phyloP scores from a whole-genome alignment of 257 asterid species.

The Solanum clarkiae region DNA sequence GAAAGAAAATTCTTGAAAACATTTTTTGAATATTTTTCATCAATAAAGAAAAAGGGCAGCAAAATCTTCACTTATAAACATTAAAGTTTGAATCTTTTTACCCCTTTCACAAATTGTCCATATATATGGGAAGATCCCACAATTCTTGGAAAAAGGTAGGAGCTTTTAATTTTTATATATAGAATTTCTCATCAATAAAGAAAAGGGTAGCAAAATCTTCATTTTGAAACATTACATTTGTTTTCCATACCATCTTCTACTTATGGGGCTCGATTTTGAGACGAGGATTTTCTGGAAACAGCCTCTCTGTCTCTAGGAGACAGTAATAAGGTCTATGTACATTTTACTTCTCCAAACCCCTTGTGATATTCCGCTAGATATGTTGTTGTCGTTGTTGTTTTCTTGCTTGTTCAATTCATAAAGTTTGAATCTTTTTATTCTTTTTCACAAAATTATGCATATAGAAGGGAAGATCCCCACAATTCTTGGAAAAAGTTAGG shows the following conservation, averaged over 20 bases:
- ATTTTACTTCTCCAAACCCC: no score
- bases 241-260: not conserved
- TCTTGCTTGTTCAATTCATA: conserved; percentile 1
- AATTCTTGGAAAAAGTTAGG: conserved; percentile 10
- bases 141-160: conserved; percentile 8
- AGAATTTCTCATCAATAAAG: not conserved
- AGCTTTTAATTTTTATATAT: not conserved
- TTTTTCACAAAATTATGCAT: conserved; percentile 14
- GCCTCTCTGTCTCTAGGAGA: no score
- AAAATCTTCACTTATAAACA: not conserved
- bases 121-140: conserved; percentile 4
- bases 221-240: conserved; percentile 1
- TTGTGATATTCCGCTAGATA: no score
- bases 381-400: no score
- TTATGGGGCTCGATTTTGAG: no score
- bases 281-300: no score
- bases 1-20: conserved; percentile 24
- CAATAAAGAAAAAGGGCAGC: not conserved
- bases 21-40: conserved; percentile 34
- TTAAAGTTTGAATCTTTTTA: conserved; percentile 4
- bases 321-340: no score
- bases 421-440: conserved; percentile 6
- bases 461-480: conserved; percentile 6
- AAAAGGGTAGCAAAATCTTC: not conserved
- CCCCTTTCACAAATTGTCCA: conserved; percentile 14